Percentiles rank a stretch among this genome's conserved stretches.
Conservation (phyloP, 2,329 filamentous ascomycete species). For the Calonectria fujianensis region DNA sequence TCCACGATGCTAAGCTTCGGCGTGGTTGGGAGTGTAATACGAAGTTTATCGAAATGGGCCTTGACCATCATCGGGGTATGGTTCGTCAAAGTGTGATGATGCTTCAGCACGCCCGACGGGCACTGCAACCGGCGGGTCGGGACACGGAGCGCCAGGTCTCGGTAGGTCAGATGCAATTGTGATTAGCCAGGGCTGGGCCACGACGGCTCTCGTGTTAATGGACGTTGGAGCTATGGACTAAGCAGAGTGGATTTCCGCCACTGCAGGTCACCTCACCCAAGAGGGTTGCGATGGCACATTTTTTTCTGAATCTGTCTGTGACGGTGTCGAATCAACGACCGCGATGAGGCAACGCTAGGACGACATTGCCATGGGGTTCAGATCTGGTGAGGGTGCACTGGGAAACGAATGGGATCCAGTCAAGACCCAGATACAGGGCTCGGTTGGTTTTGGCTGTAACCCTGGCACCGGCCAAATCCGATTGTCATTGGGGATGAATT, state of each 20-base stretch:
- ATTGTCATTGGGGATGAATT: slow-evolving; percentile 20
- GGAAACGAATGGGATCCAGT: slow-evolving; percentile 36
- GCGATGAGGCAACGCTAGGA: slow-evolving; percentile 41
- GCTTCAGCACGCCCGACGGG: slow-evolving; percentile 8
- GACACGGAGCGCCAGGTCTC: slow-evolving; percentile 34
- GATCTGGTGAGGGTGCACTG: slow-evolving; percentile 16
- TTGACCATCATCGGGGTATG: slow-evolving; percentile 29
- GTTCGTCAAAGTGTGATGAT: slow-evolving; percentile 21
- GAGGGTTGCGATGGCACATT: slow-evolving; percentile 26
- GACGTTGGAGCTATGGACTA: slow-evolving; percentile 21
- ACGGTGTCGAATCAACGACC: slow-evolving; percentile 35
- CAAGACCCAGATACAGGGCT: slow-evolving; percentile 18
- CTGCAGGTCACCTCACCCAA: slow-evolving; percentile 35
- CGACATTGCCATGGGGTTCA: slow-evolving; percentile 43
- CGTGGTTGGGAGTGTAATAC: slow-evolving; percentile 10
- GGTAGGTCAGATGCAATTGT: slow-evolving; percentile 25
- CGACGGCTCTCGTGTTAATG: slow-evolving; percentile 31
- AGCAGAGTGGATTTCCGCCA: slow-evolving; percentile 27
- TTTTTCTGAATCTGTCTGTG: slow-evolving; percentile 31
- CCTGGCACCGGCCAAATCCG: slow-evolving; percentile 11
- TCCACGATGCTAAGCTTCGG: background rate
- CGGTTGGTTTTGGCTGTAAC: slow-evolving; percentile 8
- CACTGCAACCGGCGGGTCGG: slow-evolving; percentile 40
- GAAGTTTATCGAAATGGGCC: slow-evolving; percentile 35
- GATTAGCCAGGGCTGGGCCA: slow-evolving; percentile 26